Conservation (phyloP, 371 early-diverging fungal species). For the Mucor indicus region DNA sequence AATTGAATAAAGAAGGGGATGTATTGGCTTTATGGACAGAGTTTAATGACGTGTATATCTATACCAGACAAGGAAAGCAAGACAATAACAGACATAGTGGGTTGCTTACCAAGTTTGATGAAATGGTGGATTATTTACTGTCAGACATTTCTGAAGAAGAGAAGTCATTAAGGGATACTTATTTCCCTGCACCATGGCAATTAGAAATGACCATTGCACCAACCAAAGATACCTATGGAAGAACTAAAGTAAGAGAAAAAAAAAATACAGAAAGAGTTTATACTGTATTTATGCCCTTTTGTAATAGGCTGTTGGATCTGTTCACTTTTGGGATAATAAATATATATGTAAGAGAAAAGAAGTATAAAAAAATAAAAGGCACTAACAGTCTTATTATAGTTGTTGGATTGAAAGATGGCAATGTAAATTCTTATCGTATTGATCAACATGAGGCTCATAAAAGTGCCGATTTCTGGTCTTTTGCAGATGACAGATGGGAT, state of each 20-base stretch:
- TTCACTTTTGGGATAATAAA: slow-evolving; percentile 15
- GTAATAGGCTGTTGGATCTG: slow-evolving; percentile 12
- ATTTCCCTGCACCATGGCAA: slow-evolving; percentile 18
- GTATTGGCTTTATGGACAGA: slow-evolving; percentile 42
- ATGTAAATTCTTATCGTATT: slow-evolving; percentile 22
- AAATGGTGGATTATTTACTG: slow-evolving; percentile 11
- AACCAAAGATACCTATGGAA: slow-evolving; percentile 5
- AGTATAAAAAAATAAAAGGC: background rate
- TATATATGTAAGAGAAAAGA: slow-evolving; percentile 10
- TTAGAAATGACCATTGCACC: slow-evolving; percentile 16
- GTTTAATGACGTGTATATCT: slow-evolving; percentile 24
- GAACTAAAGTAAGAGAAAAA: slow-evolving; percentile 7
- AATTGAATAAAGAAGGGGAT: slow-evolving; percentile 24
- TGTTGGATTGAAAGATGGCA: slow-evolving; percentile 23
- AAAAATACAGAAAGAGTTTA: background rate
- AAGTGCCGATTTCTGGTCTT: slow-evolving; percentile 19
- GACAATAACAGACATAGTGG: background rate
- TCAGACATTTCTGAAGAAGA: slow-evolving; percentile 13
- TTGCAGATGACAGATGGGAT: slow-evolving; percentile 31
- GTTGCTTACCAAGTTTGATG: background rate
- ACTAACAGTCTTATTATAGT: slow-evolving; percentile 8
- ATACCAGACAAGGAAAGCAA: slow-evolving; percentile 4
- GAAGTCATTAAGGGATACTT: background rate
- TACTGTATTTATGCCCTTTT: background rate
- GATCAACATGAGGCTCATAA: slow-evolving; percentile 22